Base-by-base conservation (phyloP, 2,329 filamentous ascomycete species). In the Harringtonia lauricola region DNA sequence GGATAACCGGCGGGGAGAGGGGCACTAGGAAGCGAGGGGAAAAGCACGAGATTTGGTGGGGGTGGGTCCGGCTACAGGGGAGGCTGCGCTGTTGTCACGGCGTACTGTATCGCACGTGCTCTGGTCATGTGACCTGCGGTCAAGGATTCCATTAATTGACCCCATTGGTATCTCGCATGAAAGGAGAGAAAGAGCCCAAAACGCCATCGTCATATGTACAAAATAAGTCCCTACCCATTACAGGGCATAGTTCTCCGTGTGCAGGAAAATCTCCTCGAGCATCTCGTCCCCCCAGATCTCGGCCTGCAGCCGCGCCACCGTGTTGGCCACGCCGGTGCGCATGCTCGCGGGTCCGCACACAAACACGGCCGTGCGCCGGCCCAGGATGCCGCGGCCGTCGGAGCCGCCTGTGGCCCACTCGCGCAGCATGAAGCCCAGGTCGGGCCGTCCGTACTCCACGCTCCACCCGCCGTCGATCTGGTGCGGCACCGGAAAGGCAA, bases 201-300 rank as follows among this genome's bases (percentile, higher is more conserved):
- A n/a, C n/a, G n/a, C n/a, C n/a, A n/a, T n/a, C n/a, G n/a, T n/a
- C n/a, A n/a, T n/a, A n/a, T n/a, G n/a, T n/a, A n/a, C n/a, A n/a
- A n/a, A n/a, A n/a, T n/a, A n/a, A n/a, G n/a, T n/a, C n/a, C n/a
- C n/a, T n/a, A n/a, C 14, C 36, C 13, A 36, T 29, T 38, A 95
- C 49, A 95, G 70, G 41, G 88, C 86, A 66, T 95, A 95, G 61
- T 95, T 95, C 70, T 96, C 90, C 4, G 89, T 86, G 66, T 95
- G 90, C 60, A 95, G 63, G 60, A 89, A 95, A 43, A 96, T 84
- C 72, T 95, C 90, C 58, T 95, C 89, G 38, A 83, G 74, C 54
- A 75, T 73, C 29, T 81, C 76, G 53, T 87, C 81, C 7, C 75
- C 79, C 83, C 86, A 88, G 40, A 96, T 88, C 61, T 82, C 78